Evolutionary conservation across 2,329 filamentous ascomycete species (phyloP), one percentile per base, ranked within the genome.

Genomic region (Lecanicillium sp.): DNA sequence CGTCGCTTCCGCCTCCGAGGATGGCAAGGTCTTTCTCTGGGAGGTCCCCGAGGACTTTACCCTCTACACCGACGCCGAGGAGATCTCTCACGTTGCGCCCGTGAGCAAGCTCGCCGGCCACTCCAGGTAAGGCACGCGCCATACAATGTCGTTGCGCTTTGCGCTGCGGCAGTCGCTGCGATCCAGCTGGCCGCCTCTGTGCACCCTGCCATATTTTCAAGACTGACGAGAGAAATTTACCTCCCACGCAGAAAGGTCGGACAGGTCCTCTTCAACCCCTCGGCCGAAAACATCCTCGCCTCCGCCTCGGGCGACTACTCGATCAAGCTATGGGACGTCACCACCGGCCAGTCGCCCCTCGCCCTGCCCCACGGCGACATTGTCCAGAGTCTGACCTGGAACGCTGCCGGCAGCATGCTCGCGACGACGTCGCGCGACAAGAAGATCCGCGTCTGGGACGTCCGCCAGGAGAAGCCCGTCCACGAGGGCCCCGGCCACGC

Each of bases 1-100:
- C 59, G 83, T 98, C 62, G 89, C 91, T 15, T 98, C 93, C 41
- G 90, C 86, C 51, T 95, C 91, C 44, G 93, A 98, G 64, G 93
- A 98, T 69, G 91, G 86, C 66, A 97, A 95, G 77, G 85, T 97
- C 59, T 95, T 95, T 64, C 78, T 98, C 62, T 98, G 93, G 91
- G 80, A 90, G 71, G 91, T 98, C 33, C 93, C 93, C 9, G 75
- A 94, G 58, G 79, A 79, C 67, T 97, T 97, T 66, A 85, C 86
- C 3, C 75, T 97, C 51, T 79, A 90, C 64, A 86, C 83, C 33
- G 90, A 97, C 61, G 81, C 83, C 41, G 90, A 96, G 54, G 87
- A 95, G 61, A 81, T 90, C 39, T 69, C 81, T 61, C 86, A 96
- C 65, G 83, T 98, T 54, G 71, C 81, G 40, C 93, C 93, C 7